A percentile compares a stretch with the other conserved stretches of the same genome.
These are phyloP conservation scores for Xylariomycetidae sp. DNA, from an alignment of 2,329 filamentous ascomycete genomes.

Conservation along the genomic window DNA sequence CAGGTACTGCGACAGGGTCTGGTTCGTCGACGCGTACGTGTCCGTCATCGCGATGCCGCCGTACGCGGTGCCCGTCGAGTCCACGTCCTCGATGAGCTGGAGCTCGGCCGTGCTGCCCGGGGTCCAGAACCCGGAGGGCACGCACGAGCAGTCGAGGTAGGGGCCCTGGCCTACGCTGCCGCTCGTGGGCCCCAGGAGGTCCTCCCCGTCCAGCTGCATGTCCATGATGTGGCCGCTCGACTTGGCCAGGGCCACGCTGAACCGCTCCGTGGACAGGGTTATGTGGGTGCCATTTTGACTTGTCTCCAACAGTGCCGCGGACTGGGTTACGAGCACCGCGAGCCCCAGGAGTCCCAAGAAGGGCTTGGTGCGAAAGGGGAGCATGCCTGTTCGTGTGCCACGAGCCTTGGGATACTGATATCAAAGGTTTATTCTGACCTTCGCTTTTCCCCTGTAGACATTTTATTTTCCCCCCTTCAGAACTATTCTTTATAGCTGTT, in stretches of 20 bases:
- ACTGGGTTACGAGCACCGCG: not conserved
- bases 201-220: slow-evolving; percentile 32
- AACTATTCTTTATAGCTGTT: not conserved
- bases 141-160: slow-evolving; percentile 60
- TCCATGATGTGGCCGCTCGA: slow-evolving; percentile 29
- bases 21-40: slow-evolving; percentile 51
- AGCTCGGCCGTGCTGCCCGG: slow-evolving; percentile 47
- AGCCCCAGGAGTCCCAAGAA: not conserved
- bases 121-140: slow-evolving; percentile 54
- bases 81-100: slow-evolving; percentile 45
- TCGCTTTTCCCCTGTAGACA: not conserved
- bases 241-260: slow-evolving; percentile 29
- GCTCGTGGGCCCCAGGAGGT: slow-evolving; percentile 44
- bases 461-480: not conserved
- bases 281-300: not conserved
- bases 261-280: not conserved
- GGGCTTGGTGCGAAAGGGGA: not conserved
- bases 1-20: slow-evolving; percentile 60
- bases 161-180: slow-evolving; percentile 44
- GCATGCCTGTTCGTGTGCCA: not conserved
- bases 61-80: slow-evolving; percentile 46
- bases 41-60: slow-evolving; percentile 57
- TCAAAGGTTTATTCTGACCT: too few relatives aligned
- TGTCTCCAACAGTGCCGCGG: not conserved
- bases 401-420: too few relatives aligned